phyloP scores from a whole-genome alignment of 345 rosid species.

The Ricinus communis region DNA sequence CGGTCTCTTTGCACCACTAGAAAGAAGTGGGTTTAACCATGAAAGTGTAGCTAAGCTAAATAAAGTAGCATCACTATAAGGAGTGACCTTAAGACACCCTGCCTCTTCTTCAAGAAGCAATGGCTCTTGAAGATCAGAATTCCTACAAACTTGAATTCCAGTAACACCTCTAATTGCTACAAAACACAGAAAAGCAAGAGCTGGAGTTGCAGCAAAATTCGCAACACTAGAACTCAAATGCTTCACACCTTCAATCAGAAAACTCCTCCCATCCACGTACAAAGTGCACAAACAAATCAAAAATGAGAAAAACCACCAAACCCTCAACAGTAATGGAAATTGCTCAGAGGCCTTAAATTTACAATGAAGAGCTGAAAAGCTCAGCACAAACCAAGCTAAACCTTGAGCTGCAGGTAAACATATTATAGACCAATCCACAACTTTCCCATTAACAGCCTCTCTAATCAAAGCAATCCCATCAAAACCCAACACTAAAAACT shows the following conservation, averaged over 20 bases:
- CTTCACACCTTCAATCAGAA: constrained; percentile 52
- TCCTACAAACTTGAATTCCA: constrained; percentile 58
- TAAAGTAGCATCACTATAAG: constrained; percentile 70
- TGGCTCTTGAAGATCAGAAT: constrained; percentile 83
- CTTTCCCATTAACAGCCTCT: constrained; percentile 41
- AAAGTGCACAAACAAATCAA: constrained; percentile 62
- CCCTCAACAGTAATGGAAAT: constrained; percentile 70
- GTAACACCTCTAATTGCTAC: constrained; percentile 68
- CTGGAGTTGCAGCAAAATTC: constrained; percentile 79
- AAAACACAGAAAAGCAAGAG: constrained; percentile 81
- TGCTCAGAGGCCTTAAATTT: constrained; percentile 71
- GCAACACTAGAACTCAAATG: constrained; percentile 62
- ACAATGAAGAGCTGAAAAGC: constrained; percentile 73
- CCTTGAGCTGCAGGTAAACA: constrained; percentile 64
- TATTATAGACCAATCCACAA: constrained; percentile 59
- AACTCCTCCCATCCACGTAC: constrained; percentile 67
- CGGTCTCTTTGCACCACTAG: constrained; percentile 88
- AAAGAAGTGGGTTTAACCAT: constrained; percentile 94
- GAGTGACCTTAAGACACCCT: constrained; percentile 79
- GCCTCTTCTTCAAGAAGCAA: constrained; percentile 88
- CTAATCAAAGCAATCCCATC: constrained; percentile 68
- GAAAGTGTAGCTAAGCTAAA: constrained; percentile 83
- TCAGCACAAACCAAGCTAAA: constrained; percentile 82
- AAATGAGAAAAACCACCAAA: constrained; percentile 88
- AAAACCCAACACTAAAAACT: constrained; percentile 67